A percentile compares a stretch with the other conserved stretches of the same genome.
Evolutionary conservation across 1,139 yeast species (phyloP).

Genomic region (Hansenula sp.): DNA sequence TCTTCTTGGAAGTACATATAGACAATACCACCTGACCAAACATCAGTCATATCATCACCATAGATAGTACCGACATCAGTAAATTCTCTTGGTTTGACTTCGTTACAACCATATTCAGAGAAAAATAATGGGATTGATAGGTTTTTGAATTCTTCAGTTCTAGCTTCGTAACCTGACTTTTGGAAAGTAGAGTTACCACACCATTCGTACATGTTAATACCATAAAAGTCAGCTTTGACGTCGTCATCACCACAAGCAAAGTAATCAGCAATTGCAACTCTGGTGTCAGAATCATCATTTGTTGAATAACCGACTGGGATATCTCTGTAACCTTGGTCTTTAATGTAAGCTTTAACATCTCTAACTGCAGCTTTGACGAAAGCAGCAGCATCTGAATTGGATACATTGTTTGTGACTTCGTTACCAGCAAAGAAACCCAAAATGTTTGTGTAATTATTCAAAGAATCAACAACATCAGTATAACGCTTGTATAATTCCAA

Average conservation of each 20-base stretch:
- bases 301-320: constrained; percentile 83
- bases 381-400: constrained; percentile 70
- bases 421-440: constrained; percentile 82
- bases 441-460: constrained; percentile 64
- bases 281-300: constrained; percentile 64
- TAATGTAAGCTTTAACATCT: constrained; percentile 68
- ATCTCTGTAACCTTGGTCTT: constrained; percentile 49
- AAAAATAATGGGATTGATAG: constrained; percentile 72
- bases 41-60: constrained; percentile 57
- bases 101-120: constrained; percentile 86
- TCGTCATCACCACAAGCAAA: constrained; percentile 67
- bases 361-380: constrained; percentile 80
- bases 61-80: constrained; percentile 56
- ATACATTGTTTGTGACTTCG: constrained; percentile 67
- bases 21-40: constrained; percentile 85
- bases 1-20: constrained; percentile 76
- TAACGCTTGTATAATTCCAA: constrained; percentile 60
- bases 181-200: constrained; percentile 63
- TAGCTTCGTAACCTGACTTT: constrained; percentile 58
- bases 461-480: constrained; percentile 58
- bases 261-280: constrained; percentile 67
- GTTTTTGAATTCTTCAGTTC: constrained; percentile 58
- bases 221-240: constrained; percentile 65
- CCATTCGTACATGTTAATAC: constrained; percentile 88
- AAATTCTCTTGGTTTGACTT: constrained; percentile 61